Evolutionary conservation across 2,329 filamentous ascomycete species (phyloP).

Genomic region (Sclerotinia sclerotiorum): DNA sequence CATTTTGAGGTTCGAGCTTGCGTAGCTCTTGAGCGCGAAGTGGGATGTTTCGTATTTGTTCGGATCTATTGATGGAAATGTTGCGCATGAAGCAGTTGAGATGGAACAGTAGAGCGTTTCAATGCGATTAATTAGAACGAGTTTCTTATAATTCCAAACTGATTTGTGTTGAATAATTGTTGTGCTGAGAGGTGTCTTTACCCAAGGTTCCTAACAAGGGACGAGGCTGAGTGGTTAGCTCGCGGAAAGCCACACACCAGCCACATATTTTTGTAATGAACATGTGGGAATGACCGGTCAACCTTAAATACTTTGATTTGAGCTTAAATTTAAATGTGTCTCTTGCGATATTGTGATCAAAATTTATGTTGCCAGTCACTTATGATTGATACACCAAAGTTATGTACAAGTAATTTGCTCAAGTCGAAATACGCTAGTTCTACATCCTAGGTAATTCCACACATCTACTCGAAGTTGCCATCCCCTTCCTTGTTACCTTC

Average conservation of each 20-base stretch:
- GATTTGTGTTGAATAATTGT: not conserved
- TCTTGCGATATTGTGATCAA: not conserved
- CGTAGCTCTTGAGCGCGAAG: conserved; percentile 10
- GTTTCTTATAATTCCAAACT: not conserved
- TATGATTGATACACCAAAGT: not conserved
- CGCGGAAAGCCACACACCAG: not conserved
- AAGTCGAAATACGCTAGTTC: not conserved
- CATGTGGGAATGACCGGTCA: not conserved
- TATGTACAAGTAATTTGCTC: not conserved
- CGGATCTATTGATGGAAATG: not conserved
- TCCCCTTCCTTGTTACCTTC: not conserved
- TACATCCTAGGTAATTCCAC: not conserved
- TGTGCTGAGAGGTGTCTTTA: conserved; percentile 13
- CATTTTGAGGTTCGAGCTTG: conserved; percentile 49
- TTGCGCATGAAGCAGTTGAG: not conserved
- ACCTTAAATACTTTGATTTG: not conserved
- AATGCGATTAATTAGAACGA: not conserved
- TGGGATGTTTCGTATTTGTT: conserved; percentile 3
- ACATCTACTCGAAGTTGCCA: not conserved
- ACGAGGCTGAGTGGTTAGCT: not conserved
- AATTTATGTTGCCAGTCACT: not conserved
- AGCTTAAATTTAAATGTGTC: not conserved
- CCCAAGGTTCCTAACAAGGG: not conserved
- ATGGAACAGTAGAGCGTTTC: not conserved
- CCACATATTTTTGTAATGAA: not conserved